Percentiles rank a stretch among this genome's conserved stretches.
Conservation (phyloP, 2,329 filamentous ascomycete species). For the Xylaria sp. region DNA sequence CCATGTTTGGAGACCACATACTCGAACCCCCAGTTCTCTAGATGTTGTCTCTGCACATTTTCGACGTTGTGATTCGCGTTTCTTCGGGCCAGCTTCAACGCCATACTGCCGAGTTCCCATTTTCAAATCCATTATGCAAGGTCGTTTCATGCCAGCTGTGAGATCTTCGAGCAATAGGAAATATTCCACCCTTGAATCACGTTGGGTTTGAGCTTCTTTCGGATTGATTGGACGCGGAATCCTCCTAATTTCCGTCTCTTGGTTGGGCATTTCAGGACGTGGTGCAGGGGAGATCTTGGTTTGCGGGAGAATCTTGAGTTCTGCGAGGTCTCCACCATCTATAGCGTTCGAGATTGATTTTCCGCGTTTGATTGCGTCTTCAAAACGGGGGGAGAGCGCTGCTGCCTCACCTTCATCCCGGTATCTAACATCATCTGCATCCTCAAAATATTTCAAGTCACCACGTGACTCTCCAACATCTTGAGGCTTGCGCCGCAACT, state of each 20-base stretch:
- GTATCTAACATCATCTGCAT: constrained; percentile 86
- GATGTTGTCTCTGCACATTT: constrained; percentile 96
- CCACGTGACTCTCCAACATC: constrained; percentile 78
- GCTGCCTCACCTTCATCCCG: constrained; percentile 73
- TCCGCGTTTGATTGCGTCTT: constrained; percentile 30
- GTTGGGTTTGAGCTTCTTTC: constrained; percentile 76
- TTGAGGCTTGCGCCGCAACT: constrained; percentile 77
- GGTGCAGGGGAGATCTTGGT: constrained; percentile 52
- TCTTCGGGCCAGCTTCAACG: constrained; percentile 89
- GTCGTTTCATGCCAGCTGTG: constrained; percentile 94
- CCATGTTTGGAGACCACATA: constrained; percentile 97
- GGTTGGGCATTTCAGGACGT: constrained; percentile 54
- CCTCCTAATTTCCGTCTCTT: constrained; percentile 54
- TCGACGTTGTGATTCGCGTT: constrained; percentile 89
- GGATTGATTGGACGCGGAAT: constrained; percentile 76
- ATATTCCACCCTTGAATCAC: constrained; percentile 80
- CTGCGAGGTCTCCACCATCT: background rate
- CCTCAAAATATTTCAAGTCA: constrained; percentile 90
- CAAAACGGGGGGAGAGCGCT: constrained; percentile 39
- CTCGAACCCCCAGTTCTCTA: constrained; percentile 86
- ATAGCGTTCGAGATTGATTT: constrained; percentile 3
- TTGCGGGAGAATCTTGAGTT: constrained; percentile 33
- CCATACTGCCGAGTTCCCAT: constrained; percentile 99
- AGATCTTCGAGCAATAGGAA: constrained; percentile 95
- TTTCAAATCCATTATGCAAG: constrained; percentile 96